Evolutionary conservation across 495 filamentous ascomycete species (phyloP), one percentile per base, ranked within the genome.

Genomic region (Tuber melanosporum): DNA sequence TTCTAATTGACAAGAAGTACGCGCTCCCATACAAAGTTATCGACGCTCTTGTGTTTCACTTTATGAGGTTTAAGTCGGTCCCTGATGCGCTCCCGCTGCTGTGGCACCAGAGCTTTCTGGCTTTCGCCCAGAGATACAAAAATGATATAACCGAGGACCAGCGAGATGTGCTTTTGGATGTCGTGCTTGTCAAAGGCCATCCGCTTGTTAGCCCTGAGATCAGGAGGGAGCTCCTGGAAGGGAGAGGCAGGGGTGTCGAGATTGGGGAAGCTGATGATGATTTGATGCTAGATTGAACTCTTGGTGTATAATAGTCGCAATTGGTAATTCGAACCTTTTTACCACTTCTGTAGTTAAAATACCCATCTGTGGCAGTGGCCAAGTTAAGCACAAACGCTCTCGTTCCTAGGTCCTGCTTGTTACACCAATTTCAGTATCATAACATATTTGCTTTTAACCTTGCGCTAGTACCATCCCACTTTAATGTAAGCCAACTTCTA

Each of bases 111-210:
- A 89, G 90, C 81, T 86, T 99, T 49, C 84, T 98, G 75, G 92
- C 92, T 1, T 98, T 99, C 85, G 94, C 95, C 47, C 92, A 98
- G 86, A 87, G 95, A 75, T 99, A 99, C 83, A 89, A 92, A 78
- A 97, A 98, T 82, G 92, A 95, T 84, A 92, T 95, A 84, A 94
- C 93, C 36, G 93, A 97, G 84, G 94, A 97, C 79, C 94, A 97
- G 87, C 87, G 95, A 79, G 95, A 99, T 83, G 93, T 94, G 5
- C 86, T 99, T 74, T 84, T 99, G 46, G 95, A 99, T 86, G 85
- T 98, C 72, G 85, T 99, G n/a, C 85, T 95, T 66, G 91, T 90
- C 44, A 91, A 93, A 76, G 95, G 95, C 12, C 95, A 99, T 85
- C 90, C 91, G 78, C 88, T 90, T 73, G 96, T 99, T 82, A 93